Conservation (phyloP, 805 yeast genomes). For the Jamesozyma lodderae region DNA sequence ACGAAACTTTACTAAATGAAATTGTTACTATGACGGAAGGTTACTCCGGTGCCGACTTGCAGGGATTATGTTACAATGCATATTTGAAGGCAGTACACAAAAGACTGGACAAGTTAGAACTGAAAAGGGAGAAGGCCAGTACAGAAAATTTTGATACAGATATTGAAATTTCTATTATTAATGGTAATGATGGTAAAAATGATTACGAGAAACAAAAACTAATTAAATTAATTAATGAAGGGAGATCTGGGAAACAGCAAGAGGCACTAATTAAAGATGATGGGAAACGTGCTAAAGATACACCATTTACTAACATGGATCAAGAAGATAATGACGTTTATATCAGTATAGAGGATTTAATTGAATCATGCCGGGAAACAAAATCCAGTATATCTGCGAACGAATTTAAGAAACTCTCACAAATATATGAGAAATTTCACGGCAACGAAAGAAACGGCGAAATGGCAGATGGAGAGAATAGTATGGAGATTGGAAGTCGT, state of each 20-base stretch:
- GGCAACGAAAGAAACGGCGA: slow-evolving; percentile 62
- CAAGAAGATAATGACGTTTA: slow-evolving; percentile 1
- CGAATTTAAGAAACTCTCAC: slow-evolving; percentile 54
- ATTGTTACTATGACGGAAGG: slow-evolving; percentile 61
- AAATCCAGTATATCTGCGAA: slow-evolving; percentile 79
- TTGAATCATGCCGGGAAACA: slow-evolving; percentile 60
- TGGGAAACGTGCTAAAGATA: background rate
- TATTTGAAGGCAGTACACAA: slow-evolving; percentile 78
- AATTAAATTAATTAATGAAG: too few relatives aligned
- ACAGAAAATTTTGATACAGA: background rate
- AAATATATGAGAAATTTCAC: slow-evolving; percentile 63
- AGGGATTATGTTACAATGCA: slow-evolving; percentile 86
- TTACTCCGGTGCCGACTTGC: slow-evolving; percentile 90
- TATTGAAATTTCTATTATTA: background rate
- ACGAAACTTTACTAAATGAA: slow-evolving; percentile 33
- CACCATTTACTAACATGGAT: background rate
- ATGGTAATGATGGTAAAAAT: background rate
- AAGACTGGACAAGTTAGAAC: slow-evolving; percentile 22
- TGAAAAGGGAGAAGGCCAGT: background rate
- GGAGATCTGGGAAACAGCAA: background rate
- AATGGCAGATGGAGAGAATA: slow-evolving; percentile 77
- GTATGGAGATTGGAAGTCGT: slow-evolving; percentile 77
- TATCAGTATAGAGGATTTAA: slow-evolving; percentile 47
- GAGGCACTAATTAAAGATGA: background rate
- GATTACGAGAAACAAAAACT: background rate